phyloP scores from a whole-genome alignment of 1,139 yeast species.

The Kurtzmaniella quercitrusa region DNA sequence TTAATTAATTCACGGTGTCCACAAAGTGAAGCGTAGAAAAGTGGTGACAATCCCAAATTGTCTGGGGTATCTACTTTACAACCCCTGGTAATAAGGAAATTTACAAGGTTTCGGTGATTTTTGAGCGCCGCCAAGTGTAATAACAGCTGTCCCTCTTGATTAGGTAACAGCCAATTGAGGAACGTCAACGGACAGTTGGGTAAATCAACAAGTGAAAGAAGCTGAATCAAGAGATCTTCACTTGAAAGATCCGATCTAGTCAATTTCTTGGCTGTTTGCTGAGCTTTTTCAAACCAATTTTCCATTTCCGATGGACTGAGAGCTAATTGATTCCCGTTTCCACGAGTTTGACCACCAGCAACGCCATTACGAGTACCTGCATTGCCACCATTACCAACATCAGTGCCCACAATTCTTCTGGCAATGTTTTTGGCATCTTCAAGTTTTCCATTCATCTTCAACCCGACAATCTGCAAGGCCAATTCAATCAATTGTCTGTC shows the following conservation, averaged over 20 bases:
- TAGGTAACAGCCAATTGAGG: slow-evolving; percentile 79
- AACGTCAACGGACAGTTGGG: slow-evolving; percentile 59
- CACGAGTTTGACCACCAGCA: slow-evolving; percentile 3
- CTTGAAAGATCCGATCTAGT: slow-evolving; percentile 43
- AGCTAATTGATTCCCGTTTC: slow-evolving; percentile 15
- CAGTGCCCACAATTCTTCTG: slow-evolving; percentile 73
- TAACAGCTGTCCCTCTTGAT: slow-evolving; percentile 79
- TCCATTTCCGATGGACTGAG: slow-evolving; percentile 14
- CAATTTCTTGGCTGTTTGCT: slow-evolving; percentile 45
- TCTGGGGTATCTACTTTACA: slow-evolving; percentile 76
- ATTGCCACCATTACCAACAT: slow-evolving; percentile 7
- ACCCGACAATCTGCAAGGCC: slow-evolving; percentile 89
- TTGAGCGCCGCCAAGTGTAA: slow-evolving; percentile 78
- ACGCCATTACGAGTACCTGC: slow-evolving; percentile 3
- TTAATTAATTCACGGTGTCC: slow-evolving; percentile 65
- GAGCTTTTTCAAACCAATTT: slow-evolving; percentile 47
- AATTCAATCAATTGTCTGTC: slow-evolving; percentile 88
- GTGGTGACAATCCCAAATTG: slow-evolving; percentile 77
- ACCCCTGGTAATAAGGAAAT: slow-evolving; percentile 69
- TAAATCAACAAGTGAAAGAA: slow-evolving; percentile 58
- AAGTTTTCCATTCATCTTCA: slow-evolving; percentile 89
- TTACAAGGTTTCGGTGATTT: slow-evolving; percentile 60
- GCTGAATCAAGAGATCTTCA: slow-evolving; percentile 59
- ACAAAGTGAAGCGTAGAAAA: slow-evolving; percentile 76
- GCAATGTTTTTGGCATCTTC: slow-evolving; percentile 93